phyloP scores from a whole-genome alignment of 1,284 basidiomycete species.

The Leucoagaricus sp. region DNA sequence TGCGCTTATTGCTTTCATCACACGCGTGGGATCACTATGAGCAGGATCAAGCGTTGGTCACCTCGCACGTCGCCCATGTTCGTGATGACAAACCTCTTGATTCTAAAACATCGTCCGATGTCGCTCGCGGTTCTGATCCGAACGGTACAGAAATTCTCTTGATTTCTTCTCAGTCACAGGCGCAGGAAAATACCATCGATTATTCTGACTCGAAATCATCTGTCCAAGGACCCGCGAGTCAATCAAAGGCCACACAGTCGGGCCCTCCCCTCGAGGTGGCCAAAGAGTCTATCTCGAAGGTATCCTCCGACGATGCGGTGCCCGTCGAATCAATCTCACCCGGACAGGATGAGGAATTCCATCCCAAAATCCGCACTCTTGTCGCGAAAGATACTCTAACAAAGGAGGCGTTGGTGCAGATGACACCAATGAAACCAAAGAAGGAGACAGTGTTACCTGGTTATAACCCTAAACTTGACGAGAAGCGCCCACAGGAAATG shows the following conservation, averaged over 20 bases:
- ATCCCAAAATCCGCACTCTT: neutral
- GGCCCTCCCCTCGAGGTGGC: too few relatives aligned
- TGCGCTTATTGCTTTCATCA: neutral
- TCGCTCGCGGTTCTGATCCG: too few relatives aligned
- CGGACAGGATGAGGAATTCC: neutral
- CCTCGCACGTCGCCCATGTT: too few relatives aligned
- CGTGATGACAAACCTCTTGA: too few relatives aligned
- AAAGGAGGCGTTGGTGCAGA: neutral
- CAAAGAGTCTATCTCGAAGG: neutral
- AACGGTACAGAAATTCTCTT: too few relatives aligned
- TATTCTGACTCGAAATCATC: too few relatives aligned
- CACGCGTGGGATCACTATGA: neutral
- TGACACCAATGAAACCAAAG: neutral
- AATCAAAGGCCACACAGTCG: too few relatives aligned
- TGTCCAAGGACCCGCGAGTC: too few relatives aligned
- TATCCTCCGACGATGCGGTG: neutral
- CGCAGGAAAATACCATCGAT: too few relatives aligned
- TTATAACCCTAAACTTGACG: conserved; percentile 28
- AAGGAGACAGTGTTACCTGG: conserved; percentile 19
- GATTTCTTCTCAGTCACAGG: too few relatives aligned
- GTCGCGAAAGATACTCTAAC: neutral
- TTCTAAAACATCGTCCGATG: too few relatives aligned
- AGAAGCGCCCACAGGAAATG: conserved; percentile 26
- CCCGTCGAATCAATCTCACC: neutral
- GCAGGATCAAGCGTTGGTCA: too few relatives aligned